Evolutionary conservation across 1,284 basidiomycete species (phyloP).

Genomic region (Fereydounia khargensis): DNA sequence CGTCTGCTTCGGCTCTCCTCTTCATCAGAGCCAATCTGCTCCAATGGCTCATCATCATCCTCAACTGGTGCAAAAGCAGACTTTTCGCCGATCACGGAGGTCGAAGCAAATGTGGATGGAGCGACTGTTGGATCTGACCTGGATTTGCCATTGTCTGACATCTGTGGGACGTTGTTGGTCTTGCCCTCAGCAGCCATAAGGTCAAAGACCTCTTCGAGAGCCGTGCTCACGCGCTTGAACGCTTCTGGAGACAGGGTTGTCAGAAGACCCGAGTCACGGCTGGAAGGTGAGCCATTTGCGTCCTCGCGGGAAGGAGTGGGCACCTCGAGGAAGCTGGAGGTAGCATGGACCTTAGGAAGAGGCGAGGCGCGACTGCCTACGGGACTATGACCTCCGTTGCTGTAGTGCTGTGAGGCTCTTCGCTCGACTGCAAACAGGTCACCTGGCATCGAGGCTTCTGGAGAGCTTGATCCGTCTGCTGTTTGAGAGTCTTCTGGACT

Average conservation of each 20-base stretch:
- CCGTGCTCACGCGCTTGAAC: conserved; percentile 48
- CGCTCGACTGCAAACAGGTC: conserved; percentile 3
- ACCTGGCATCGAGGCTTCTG: conserved; percentile 10
- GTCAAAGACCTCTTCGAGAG: conserved; percentile 45
- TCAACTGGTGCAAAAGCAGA: too few species aligned
- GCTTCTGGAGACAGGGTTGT: conserved; percentile 42
- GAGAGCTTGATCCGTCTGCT: background rate
- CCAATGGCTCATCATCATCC: too few species aligned
- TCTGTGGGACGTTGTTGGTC: conserved; percentile 2
- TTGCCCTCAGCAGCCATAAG: conserved; percentile 26
- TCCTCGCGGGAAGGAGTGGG: background rate
- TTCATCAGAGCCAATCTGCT: too few species aligned
- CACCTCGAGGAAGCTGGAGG: background rate
- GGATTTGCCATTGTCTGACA: too few species aligned
- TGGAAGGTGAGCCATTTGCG: background rate
- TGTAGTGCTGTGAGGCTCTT: background rate
- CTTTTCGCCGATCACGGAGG: too few species aligned
- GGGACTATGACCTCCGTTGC: too few species aligned
- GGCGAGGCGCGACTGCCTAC: too few species aligned
- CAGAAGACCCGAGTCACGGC: conserved; percentile 20
- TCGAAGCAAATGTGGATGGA: too few species aligned
- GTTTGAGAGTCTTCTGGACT: background rate
- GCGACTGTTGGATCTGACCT: too few species aligned
- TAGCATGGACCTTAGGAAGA: too few species aligned
- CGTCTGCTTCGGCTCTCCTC: too few species aligned